Evolutionary conservation across 169 alveolate genomes (phyloP), one percentile per base, ranked within the genome.

Genomic region (Hepatocystis sp.): DNA sequence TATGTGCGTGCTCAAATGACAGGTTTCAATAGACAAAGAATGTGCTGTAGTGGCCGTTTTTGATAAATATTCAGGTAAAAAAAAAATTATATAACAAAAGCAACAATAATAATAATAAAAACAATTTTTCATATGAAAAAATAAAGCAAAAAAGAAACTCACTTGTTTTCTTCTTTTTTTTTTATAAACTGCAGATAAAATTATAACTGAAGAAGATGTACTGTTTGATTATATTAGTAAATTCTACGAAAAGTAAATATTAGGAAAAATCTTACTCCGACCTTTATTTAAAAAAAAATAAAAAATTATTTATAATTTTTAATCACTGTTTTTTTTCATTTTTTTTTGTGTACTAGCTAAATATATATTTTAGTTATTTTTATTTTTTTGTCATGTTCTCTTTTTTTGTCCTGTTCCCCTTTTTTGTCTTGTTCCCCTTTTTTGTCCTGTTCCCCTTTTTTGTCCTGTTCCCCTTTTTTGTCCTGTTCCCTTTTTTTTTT

Each of bases 11-110:
- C 1, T 19, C 30, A 1, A n/a, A 36, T 27, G 10, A 39, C 63
- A 67, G 86, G 47, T 71, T 71, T 58, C 47, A 17, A n/a, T 17
- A 21, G 86, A 71, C 58, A 27, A 71, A 36, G 86, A 56, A 28
- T 56, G 23, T 10, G 86, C 52, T 28, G 55, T 71, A 27, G 49
- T 71, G 25, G 13, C 68, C 28, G 15, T 71, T 28, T 28, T 36
- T 27, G 55, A 44, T 40, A 71, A 71, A 58, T 23, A 30, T 46
- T 71, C 17, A 58, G 76, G 86, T 71, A 71, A 27, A 36, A 60
- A 49, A 42, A 36, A 30, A 51, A 21, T 10, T 17, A 11, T 53
- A 15, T 53, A 15, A 32, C 65, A 53, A 8, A 11, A 19, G 11
- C 23, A 53, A 23, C 44, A 0, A 32, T 25, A 23, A 21, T 25